Conservation (phyloP, 768 basidiomycete genomes). For the Calocybe gangraenosa region DNA sequence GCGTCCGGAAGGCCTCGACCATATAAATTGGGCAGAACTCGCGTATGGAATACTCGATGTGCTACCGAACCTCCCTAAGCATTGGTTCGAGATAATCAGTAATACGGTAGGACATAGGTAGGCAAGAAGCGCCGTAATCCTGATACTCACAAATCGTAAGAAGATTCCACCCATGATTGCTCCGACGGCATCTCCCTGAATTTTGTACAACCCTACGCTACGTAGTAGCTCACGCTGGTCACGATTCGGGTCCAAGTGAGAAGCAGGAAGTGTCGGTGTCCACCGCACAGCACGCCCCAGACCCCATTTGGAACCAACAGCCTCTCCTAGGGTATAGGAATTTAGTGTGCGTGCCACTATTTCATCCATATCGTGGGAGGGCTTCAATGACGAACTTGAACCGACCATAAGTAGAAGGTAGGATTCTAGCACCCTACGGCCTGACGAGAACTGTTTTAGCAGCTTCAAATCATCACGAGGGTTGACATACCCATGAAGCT, state of each 20-base stretch:
- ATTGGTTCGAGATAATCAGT: slow-evolving; percentile 3
- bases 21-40: slow-evolving; percentile 40
- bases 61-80: slow-evolving; percentile 45
- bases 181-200: slow-evolving; percentile 72
- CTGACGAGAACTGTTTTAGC: slow-evolving; percentile 29
- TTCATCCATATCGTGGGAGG: slow-evolving; percentile 53
- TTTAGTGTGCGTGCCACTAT: slow-evolving; percentile 57
- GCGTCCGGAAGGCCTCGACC: slow-evolving; percentile 36
- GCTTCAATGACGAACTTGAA: slow-evolving; percentile 42
- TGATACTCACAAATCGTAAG: slow-evolving; percentile 67
- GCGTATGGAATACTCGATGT: slow-evolving; percentile 48
- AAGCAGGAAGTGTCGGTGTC: slow-evolving; percentile 52
- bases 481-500: slow-evolving; percentile 63
- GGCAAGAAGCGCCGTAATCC: background rate
- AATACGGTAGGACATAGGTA: slow-evolving; percentile 2
- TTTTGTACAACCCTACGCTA: slow-evolving; percentile 69
- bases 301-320: slow-evolving; percentile 72
- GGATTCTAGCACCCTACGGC: slow-evolving; percentile 72
- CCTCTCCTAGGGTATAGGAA: slow-evolving; percentile 68
- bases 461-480: background rate
- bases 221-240: slow-evolving; percentile 35
- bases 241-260: slow-evolving; percentile 24
- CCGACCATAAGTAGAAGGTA: slow-evolving; percentile 73
- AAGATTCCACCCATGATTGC: slow-evolving; percentile 75
- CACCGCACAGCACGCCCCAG: slow-evolving; percentile 72